These are phyloP conservation scores for Pseudogymnoascus sp. DNA, from an alignment of 2,329 filamentous ascomycete species.

Conservation along the genomic window DNA sequence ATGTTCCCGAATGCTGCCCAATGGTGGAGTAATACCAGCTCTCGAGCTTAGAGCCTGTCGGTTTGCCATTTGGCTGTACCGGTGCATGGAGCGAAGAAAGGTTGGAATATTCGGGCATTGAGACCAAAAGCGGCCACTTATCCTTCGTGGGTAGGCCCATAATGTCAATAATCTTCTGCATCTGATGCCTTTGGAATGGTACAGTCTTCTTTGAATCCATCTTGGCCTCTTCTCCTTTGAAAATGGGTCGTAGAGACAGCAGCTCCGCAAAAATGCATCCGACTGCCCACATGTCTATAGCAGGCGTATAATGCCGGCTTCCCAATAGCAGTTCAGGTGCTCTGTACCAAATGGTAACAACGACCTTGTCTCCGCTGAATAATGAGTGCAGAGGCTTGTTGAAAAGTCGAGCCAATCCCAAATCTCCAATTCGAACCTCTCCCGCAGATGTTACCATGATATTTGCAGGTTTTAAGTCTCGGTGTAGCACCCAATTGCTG, in stretches of 20 bases:
- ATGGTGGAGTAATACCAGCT: conserved; percentile 73
- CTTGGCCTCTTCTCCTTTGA: conserved; percentile 97
- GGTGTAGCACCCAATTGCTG: conserved; percentile 93
- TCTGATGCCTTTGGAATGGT: conserved; percentile 94
- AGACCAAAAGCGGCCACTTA: conserved; percentile 73
- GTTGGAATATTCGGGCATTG: conserved; percentile 81
- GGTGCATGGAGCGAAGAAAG: conserved; percentile 51
- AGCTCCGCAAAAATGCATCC: conserved; percentile 97
- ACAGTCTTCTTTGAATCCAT: conserved; percentile 98
- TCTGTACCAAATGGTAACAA: conserved; percentile 98
- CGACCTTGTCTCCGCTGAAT: conserved; percentile 92
- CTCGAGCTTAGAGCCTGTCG: conserved; percentile 48
- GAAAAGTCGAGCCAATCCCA: conserved; percentile 86
- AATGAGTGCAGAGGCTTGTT: conserved; percentile 88
- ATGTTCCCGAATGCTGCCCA: conserved; percentile 38
- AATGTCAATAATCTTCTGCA: conserved; percentile 98
- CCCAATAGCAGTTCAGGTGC: conserved; percentile 90
- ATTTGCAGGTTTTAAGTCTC: conserved; percentile 94
- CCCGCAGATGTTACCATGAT: conserved; percentile 94
- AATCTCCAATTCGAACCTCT: conserved; percentile 88
- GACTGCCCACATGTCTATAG: conserved; percentile 95
- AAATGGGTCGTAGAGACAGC: conserved; percentile 82
- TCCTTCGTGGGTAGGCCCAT: conserved; percentile 86
- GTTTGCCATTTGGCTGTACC: conserved; percentile 31
- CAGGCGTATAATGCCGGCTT: conserved; percentile 91